These are phyloP conservation scores for Fusarium sp. DNA, from an alignment of 2,329 filamentous ascomycete genomes.

Conservation along the genomic window DNA sequence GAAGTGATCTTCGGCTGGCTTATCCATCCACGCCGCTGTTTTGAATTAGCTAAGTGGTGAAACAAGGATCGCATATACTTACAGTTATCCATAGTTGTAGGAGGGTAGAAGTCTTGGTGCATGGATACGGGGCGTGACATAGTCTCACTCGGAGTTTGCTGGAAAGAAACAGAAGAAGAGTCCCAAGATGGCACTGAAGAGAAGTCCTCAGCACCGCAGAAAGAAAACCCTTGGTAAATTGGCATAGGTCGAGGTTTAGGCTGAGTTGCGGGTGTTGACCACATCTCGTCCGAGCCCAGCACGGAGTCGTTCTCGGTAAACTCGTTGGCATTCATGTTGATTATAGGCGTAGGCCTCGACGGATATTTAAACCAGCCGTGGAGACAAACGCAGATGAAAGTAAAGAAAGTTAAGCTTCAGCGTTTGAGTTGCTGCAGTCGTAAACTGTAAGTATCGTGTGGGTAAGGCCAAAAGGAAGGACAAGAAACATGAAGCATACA, in stretches of 20 bases:
- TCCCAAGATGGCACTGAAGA: slow-evolving; percentile 70
- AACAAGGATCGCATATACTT: slow-evolving; percentile 51
- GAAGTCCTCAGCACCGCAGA: slow-evolving; percentile 69
- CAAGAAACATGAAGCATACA: slow-evolving; percentile 61
- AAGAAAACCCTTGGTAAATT: slow-evolving; percentile 74
- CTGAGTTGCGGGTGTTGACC: slow-evolving; percentile 70
- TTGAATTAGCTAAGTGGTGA: slow-evolving; percentile 31
- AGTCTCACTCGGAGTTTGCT: slow-evolving; percentile 65
- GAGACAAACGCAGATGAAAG: slow-evolving; percentile 59
- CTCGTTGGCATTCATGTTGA: slow-evolving; percentile 66
- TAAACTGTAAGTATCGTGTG: slow-evolving; percentile 46
- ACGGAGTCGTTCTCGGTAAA: slow-evolving; percentile 65
- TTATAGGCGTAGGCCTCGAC: slow-evolving; percentile 58
- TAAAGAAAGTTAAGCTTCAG: slow-evolving; percentile 65
- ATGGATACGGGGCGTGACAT: slow-evolving; percentile 70
- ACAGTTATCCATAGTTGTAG: slow-evolving; percentile 65
- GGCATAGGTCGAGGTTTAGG: slow-evolving; percentile 69
- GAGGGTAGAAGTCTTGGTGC: slow-evolving; percentile 71
- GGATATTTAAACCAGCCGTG: slow-evolving; percentile 64
- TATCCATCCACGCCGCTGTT: slow-evolving; percentile 63
- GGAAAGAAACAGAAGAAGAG: slow-evolving; percentile 66
- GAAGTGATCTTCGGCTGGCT: slow-evolving; percentile 70
- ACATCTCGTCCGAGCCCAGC: slow-evolving; percentile 63
- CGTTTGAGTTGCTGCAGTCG: slow-evolving; percentile 51
- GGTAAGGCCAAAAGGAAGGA: slow-evolving; percentile 43